Evolutionary conservation across 139 green algal genomes (phyloP), one percentile per base, ranked within the genome.

Genomic region (Chlorella sp.): DNA sequence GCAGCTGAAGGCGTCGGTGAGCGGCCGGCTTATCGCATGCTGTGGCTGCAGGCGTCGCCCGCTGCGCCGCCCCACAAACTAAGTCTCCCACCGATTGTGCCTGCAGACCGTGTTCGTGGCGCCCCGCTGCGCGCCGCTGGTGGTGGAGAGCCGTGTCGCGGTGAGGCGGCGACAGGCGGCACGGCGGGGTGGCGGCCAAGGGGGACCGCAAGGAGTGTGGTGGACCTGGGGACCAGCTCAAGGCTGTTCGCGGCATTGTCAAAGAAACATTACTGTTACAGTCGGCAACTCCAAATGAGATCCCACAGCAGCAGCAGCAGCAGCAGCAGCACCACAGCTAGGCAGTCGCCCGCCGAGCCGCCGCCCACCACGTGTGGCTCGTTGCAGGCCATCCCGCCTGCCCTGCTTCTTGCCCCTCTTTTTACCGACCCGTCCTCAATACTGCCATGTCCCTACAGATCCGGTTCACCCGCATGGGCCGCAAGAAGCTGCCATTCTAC

Each of bases 401-500:
- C 28, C 69, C 4, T n/a, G 37, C 76, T 37, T 21, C 37, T 19
- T 14, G 11, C 40, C 42, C 18, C 12, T 53, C 34, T 14, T 60
- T 83, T 36, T 11, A 7, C 30, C 32, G 0, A 12, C 5, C 57
- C 30, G 40, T 76, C 42, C 0, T 37, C 26, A 11, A 4, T 28
- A 37, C 30, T 57, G 48, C 48, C 48, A 9, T 88, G 48, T 15
- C 15, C 60, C 36, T 53, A 37, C 93, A 95, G 94, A 95, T 99
- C 57, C 97, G 97, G 30, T 98, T 99, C 92, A 96, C 96, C 75
- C 95, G 97, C 3, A 95, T 97, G 86, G 97, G 97, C 21, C 93
- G 97, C 78, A 98, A 98, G 91, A 97, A 98, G 92, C 60, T 93
- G 84, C 94, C 96, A 3, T 98, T 98, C 91, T 99, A 97, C 94